A percentile compares a stretch with the other conserved stretches of the same genome.
phyloP scores from a whole-genome alignment of 768 basidiomycete species.

The Royoungia palumana region DNA sequence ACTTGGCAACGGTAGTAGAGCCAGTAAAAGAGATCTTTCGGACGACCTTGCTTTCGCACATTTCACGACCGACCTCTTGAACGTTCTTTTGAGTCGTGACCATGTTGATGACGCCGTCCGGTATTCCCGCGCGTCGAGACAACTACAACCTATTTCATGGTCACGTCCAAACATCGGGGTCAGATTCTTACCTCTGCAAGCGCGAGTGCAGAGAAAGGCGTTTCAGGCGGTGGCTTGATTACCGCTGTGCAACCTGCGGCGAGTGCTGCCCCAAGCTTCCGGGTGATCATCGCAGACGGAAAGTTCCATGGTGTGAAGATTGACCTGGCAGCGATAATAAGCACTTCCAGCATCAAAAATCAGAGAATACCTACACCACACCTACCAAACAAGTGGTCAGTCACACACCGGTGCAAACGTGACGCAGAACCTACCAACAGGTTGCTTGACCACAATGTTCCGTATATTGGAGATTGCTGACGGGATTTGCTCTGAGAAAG shows the following conservation, averaged over 20 bases:
- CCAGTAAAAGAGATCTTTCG: slow-evolving; percentile 93
- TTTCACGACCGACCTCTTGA: slow-evolving; percentile 84
- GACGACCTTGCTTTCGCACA: slow-evolving; percentile 84
- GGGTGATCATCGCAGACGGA: slow-evolving; percentile 90
- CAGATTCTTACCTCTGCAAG: slow-evolving; percentile 67
- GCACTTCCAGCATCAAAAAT: background rate
- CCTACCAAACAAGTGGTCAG: slow-evolving; percentile 27
- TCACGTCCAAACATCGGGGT: background rate
- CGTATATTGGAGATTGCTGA: slow-evolving; percentile 64
- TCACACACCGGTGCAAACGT: slow-evolving; percentile 36
- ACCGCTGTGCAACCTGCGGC: slow-evolving; percentile 97
- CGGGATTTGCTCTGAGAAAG: slow-evolving; percentile 71
- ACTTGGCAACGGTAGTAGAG: slow-evolving; percentile 76
- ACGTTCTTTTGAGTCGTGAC: slow-evolving; percentile 87
- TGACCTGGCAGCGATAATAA: slow-evolving; percentile 43
- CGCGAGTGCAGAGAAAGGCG: slow-evolving; percentile 90
- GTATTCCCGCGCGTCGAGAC: slow-evolving; percentile 84
- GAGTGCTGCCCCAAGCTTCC: slow-evolving; percentile 85
- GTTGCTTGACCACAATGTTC: slow-evolving; percentile 92
- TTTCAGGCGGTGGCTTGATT: slow-evolving; percentile 92
- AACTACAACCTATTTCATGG: slow-evolving; percentile 45
- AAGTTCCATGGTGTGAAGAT: slow-evolving; percentile 92
- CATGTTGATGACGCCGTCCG: slow-evolving; percentile 92
- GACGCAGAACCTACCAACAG: slow-evolving; percentile 56
- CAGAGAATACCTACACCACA: slow-evolving; percentile 40